phyloP scores from a whole-genome alignment of 768 basidiomycete species.

The Lactarius psammicola region DNA sequence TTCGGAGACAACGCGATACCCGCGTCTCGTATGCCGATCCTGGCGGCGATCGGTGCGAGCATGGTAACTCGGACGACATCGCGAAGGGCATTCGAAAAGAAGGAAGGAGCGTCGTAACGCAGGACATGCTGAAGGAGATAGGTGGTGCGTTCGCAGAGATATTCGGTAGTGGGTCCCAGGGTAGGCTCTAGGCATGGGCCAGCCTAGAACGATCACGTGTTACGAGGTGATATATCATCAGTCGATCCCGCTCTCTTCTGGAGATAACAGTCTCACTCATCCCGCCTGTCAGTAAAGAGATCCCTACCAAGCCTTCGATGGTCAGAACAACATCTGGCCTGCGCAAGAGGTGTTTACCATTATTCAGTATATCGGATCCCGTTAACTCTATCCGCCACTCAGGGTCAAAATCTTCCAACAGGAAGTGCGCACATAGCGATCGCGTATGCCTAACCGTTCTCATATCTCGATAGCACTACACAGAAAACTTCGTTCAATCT shows the following conservation, averaged over 20 bases:
- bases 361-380: neutral
- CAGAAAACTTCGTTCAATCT: slow-evolving; percentile 96
- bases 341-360: slow-evolving; percentile 72
- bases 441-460: slow-evolving; percentile 27
- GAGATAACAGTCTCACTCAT: slow-evolving; percentile 18
- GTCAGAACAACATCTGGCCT: slow-evolving; percentile 98
- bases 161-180: slow-evolving; percentile 55
- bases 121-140: slow-evolving; percentile 47
- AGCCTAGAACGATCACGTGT: slow-evolving; percentile 21
- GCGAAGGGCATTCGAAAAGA: slow-evolving; percentile 67
- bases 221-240: slow-evolving; percentile 15
- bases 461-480: slow-evolving; percentile 68
- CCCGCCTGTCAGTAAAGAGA: slow-evolving; percentile 56
- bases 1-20: slow-evolving; percentile 62
- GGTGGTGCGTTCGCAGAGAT: slow-evolving; percentile 69
- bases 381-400: slow-evolving; percentile 25
- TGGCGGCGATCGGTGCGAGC: slow-evolving; percentile 84
- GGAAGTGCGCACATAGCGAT: slow-evolving; percentile 51
- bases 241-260: neutral
- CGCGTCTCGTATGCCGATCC: slow-evolving; percentile 67
- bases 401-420: slow-evolving; percentile 99
- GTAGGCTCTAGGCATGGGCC: slow-evolving; percentile 36
- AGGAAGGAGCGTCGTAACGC: slow-evolving; percentile 73
- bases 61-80: slow-evolving; percentile 87
- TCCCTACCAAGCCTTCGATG: slow-evolving; percentile 86